Percentiles rank a stretch among this genome's conserved stretches.
These are phyloP conservation scores for Turnera subulata DNA, from an alignment of 345 rosid genomes.

Conservation along the genomic window DNA sequence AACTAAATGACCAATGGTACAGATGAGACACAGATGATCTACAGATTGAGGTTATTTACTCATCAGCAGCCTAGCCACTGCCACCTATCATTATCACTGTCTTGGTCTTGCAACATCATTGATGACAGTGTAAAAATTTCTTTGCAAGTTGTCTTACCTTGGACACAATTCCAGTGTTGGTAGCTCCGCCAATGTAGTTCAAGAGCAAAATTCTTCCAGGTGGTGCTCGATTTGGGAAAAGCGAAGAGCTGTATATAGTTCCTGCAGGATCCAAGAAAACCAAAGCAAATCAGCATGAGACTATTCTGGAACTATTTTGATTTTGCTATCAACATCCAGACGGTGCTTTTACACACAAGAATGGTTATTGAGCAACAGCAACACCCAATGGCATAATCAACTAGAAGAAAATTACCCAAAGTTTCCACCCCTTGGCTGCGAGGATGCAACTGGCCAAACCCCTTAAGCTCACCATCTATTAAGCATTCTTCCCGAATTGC, in stretches of 20 bases:
- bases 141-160: conserved; percentile 41
- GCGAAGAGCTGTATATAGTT: conserved; percentile 90
- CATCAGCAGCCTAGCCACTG: neutral
- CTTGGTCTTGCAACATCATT: neutral
- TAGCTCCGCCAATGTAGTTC: conserved; percentile 87
- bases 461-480: conserved; percentile 84
- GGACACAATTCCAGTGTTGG: conserved; percentile 66
- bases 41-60: neutral
- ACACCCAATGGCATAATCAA: conserved; percentile 1
- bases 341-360: neutral
- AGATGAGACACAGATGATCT: too few species aligned
- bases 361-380: neutral
- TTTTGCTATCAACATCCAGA: neutral
- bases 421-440: conserved; percentile 98
- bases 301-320: neutral
- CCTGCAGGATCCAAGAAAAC: conserved; percentile 37
- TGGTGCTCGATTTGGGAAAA: conserved; percentile 88
- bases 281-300: neutral
- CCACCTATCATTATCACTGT: neutral
- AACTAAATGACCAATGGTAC: too few species aligned
- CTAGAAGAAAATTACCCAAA: conserved; percentile 46
- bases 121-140: neutral
- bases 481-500: conserved; percentile 73
- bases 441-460: conserved; percentile 96
- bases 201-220: conserved; percentile 69